These are phyloP conservation scores for Cercospora berteroae DNA, from an alignment of 2,329 filamentous ascomycete genomes.

Conservation along the genomic window DNA sequence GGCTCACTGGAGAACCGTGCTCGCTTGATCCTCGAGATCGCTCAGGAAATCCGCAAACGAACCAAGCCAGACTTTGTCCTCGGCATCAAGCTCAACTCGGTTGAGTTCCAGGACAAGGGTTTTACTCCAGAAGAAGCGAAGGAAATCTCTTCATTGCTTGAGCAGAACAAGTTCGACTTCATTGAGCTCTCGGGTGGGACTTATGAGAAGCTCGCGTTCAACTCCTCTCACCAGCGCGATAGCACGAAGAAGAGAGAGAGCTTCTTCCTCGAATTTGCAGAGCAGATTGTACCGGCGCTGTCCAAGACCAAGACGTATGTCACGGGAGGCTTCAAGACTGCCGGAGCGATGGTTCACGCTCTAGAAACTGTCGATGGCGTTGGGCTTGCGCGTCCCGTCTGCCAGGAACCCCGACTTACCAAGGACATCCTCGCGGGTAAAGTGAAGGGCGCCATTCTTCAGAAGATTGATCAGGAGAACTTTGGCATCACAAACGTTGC, in stretches of 20 bases:
- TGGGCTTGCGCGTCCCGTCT: conserved; percentile 55
- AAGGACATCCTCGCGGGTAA: conserved; percentile 49
- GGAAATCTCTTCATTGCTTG: conserved; percentile 39
- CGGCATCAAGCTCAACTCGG: conserved; percentile 59
- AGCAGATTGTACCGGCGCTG: conserved; percentile 51
- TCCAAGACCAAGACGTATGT: conserved; percentile 58
- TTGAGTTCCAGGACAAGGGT: conserved; percentile 55
- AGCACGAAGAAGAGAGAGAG: conserved; percentile 50
- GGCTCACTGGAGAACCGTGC: conserved; percentile 45
- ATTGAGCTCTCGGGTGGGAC: conserved; percentile 62
- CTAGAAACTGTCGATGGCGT: conserved; percentile 58
- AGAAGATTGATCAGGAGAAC: conserved; percentile 48
- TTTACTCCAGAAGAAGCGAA: conserved; percentile 53
- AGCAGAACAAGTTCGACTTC: conserved; percentile 54
- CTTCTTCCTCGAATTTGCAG: conserved; percentile 62
- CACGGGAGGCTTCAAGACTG: conserved; percentile 58
- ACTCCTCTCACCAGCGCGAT: conserved; percentile 52
- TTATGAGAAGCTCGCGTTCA: conserved; percentile 55
- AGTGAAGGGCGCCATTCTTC: conserved; percentile 50
- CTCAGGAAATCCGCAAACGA: conserved; percentile 40
- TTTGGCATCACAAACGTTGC: conserved; percentile 51
- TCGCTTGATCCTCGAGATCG: conserved; percentile 44
- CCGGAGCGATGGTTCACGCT: conserved; percentile 58
- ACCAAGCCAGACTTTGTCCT: conserved; percentile 46
- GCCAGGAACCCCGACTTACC: conserved; percentile 52